Conservation (phyloP, 169 alveolate species). For the Babesia divergens region DNA sequence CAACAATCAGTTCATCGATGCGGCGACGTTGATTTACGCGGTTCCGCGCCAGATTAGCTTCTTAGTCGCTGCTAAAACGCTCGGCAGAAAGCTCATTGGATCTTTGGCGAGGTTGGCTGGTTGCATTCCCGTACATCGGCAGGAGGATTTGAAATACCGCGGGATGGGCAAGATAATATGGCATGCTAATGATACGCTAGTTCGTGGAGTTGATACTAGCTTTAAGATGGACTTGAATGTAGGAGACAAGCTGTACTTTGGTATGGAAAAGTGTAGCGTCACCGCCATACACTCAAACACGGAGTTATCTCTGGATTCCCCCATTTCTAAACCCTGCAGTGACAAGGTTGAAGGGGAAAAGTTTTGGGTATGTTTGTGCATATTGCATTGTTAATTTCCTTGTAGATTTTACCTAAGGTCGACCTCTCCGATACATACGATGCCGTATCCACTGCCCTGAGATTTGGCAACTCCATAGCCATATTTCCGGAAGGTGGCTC, state of each 20-base stretch:
- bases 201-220: slow-evolving; percentile 80
- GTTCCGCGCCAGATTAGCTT: slow-evolving; percentile 87
- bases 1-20: slow-evolving; percentile 89
- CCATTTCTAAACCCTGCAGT: slow-evolving; percentile 64
- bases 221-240: slow-evolving; percentile 80
- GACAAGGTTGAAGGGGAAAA: slow-evolving; percentile 67
- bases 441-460: slow-evolving; percentile 82
- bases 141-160: slow-evolving; percentile 80
- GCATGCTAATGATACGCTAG: slow-evolving; percentile 58
- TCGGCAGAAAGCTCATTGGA: slow-evolving; percentile 81
- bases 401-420: slow-evolving; percentile 83
- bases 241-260: slow-evolving; percentile 81
- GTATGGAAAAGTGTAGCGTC: slow-evolving; percentile 70
- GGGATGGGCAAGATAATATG: slow-evolving; percentile 82
- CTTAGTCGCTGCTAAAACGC: slow-evolving; percentile 80
- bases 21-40: slow-evolving; percentile 81
- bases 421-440: slow-evolving; percentile 88
- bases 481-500: slow-evolving; percentile 96
- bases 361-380: slow-evolving; percentile 50
- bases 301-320: slow-evolving; percentile 74
- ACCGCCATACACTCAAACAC: slow-evolving; percentile 83
- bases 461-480: slow-evolving; percentile 86
- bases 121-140: slow-evolving; percentile 85
- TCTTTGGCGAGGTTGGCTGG: slow-evolving; percentile 83
- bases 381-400: background rate